Conservation (phyloP, 805 yeast genomes). For the Torulaspora indica region DNA sequence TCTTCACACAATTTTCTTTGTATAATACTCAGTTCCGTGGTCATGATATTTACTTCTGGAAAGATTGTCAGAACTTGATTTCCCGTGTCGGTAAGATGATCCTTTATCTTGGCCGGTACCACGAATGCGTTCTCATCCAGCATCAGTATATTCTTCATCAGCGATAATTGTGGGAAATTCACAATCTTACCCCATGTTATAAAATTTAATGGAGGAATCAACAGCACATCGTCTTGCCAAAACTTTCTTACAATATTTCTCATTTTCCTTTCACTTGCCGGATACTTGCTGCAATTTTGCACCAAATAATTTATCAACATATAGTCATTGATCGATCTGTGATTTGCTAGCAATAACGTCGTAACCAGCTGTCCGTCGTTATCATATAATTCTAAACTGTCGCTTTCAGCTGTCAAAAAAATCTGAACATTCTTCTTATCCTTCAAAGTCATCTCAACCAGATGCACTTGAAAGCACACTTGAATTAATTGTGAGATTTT, state of each 20-base stretch:
- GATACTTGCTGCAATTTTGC: conserved; percentile 24
- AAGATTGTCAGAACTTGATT: conserved; percentile 64
- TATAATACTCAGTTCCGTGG: conserved; percentile 41
- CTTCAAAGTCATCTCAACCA: conserved; percentile 21
- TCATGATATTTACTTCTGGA: conserved; percentile 79
- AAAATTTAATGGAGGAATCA: conserved; percentile 48
- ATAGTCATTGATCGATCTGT: conserved; percentile 64
- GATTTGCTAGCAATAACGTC: conserved; percentile 44
- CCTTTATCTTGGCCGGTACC: conserved; percentile 36
- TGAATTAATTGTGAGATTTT: conserved; percentile 13
- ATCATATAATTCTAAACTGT: conserved; percentile 16
- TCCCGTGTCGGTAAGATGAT: conserved; percentile 31
- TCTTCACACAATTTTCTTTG: conserved; percentile 55
- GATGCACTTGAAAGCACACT: conserved; percentile 17
- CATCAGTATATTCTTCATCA: conserved; percentile 45
- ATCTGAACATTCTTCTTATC: conserved; percentile 23
- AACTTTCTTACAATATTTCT: conserved; percentile 13
- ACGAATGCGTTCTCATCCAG: conserved; percentile 68
- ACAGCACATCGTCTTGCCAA: conserved; percentile 7
- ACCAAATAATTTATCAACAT: conserved; percentile 43
- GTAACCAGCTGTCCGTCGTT: conserved; percentile 15
- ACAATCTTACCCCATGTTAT: conserved; percentile 68
- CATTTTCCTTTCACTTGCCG: conserved; percentile 7
- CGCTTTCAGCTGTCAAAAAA: conserved; percentile 26
- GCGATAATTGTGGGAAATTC: conserved; percentile 52